phyloP scores from a whole-genome alignment of 2,329 filamentous ascomycete genomes.

The Orbilia oligospora region DNA sequence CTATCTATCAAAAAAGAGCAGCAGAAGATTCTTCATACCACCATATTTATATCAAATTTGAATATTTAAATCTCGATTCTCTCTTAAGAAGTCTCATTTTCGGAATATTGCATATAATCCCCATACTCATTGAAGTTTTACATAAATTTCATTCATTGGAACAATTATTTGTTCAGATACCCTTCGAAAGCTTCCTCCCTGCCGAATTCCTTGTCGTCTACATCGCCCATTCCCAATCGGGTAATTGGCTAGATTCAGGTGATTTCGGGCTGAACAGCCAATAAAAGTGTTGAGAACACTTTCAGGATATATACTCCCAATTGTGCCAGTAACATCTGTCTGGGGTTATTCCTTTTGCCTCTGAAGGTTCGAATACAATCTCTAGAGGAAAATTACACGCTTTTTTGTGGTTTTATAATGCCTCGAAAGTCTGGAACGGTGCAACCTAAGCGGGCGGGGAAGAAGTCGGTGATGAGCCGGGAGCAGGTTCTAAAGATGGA shows the following conservation, averaged over 20 bases:
- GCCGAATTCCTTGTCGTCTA: conserved; percentile 28
- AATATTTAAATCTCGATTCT: conserved; percentile 9
- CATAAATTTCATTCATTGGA: conserved; percentile 28
- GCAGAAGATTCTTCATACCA: conserved; percentile 17
- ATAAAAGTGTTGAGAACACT: conserved; percentile 30
- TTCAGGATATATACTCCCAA: conserved; percentile 42
- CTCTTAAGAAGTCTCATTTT: background rate
- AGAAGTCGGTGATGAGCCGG: conserved; percentile 13
- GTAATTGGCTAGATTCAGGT: conserved; percentile 45
- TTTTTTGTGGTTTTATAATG: conserved; percentile 37
- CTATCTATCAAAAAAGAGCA: conserved; percentile 40
- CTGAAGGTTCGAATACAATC: background rate
- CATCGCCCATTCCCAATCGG: conserved; percentile 35
- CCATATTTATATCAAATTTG: conserved; percentile 6
- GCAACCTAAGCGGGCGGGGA: conserved; percentile 15
- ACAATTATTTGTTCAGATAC: conserved; percentile 4
- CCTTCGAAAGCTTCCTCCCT: background rate
- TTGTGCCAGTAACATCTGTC: conserved; percentile 34
- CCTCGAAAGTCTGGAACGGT: conserved; percentile 12
- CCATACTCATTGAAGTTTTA: conserved; percentile 1
- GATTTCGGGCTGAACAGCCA: conserved; percentile 20
- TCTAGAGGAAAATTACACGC: conserved; percentile 13
- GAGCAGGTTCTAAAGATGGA: conserved; percentile 29
- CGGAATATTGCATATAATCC: background rate
- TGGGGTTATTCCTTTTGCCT: conserved; percentile 7